These are phyloP conservation scores for Aspergillus nomiae DNA, from an alignment of 2,329 filamentous ascomycete species.

Conservation along the genomic window DNA sequence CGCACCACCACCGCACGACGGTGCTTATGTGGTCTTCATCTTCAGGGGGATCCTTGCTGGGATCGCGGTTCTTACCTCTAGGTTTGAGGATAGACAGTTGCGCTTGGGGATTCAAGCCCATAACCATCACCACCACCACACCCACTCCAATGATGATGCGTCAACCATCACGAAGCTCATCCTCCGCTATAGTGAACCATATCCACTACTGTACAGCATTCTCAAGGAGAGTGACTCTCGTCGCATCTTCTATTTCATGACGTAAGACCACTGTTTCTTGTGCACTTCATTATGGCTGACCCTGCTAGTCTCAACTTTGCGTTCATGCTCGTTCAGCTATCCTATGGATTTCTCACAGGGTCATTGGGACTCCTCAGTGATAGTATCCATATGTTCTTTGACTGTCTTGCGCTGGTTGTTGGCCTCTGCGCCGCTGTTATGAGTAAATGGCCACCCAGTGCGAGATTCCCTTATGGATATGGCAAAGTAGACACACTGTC, in stretches of 20 bases:
- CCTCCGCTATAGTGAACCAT: constrained; percentile 67
- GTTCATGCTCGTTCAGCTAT: constrained; percentile 93
- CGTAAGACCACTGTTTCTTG: constrained; percentile 54
- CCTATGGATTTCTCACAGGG: constrained; percentile 91
- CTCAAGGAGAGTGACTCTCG: constrained; percentile 89
- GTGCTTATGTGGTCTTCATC: constrained; percentile 30
- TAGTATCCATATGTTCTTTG: constrained; percentile 99
- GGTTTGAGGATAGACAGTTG: constrained; percentile 35
- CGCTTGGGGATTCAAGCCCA: constrained; percentile 33
- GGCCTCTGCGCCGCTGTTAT: constrained; percentile 90
- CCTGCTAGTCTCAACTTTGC: constrained; percentile 76
- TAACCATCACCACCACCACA: constrained; percentile 32
- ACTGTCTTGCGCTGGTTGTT: constrained; percentile 88
- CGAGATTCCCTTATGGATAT: constrained; percentile 89
- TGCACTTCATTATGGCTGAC: constrained; percentile 20
- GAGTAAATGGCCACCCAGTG: constrained; percentile 92
- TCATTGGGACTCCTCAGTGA: constrained; percentile 94
- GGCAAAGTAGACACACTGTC: constrained; percentile 96
- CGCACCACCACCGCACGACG: constrained; percentile 30
- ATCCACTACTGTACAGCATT: constrained; percentile 81
- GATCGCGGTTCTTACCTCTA: constrained; percentile 34
- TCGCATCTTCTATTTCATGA: constrained; percentile 96
- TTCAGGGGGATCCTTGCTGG: constrained; percentile 29
- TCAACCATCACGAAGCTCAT: constrained; percentile 74
- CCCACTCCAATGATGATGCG: constrained; percentile 47